Evolutionary conservation across 495 filamentous ascomycete species (phyloP).

Genomic region (Penicillium manginii): DNA sequence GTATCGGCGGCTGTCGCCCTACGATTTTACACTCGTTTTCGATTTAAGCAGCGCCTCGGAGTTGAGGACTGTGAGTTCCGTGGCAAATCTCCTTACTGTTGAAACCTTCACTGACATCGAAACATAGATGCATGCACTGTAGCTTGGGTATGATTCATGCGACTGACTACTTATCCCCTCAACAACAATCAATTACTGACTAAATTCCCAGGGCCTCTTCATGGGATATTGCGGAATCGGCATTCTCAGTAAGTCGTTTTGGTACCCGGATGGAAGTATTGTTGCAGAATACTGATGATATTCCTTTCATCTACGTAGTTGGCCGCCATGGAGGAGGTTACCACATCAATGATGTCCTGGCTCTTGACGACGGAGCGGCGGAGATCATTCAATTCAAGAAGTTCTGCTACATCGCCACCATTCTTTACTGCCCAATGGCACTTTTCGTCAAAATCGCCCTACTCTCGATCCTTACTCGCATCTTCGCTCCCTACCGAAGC

Average conservation of each 20-base stretch:
- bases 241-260: slow-evolving; percentile 38
- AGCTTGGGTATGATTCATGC: slow-evolving; percentile 37
- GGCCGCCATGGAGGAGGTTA: slow-evolving; percentile 44
- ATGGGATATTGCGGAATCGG: slow-evolving; percentile 43
- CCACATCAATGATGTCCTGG: slow-evolving; percentile 30
- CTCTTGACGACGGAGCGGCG: background rate
- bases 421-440: slow-evolving; percentile 54
- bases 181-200: slow-evolving; percentile 3
- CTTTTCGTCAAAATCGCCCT: slow-evolving; percentile 51
- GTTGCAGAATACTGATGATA: background rate
- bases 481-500: slow-evolving; percentile 47
- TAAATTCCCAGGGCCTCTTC: slow-evolving; percentile 28
- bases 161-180: background rate
- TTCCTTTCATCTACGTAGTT: slow-evolving; percentile 22
- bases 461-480: slow-evolving; percentile 50
- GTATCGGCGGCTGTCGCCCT: slow-evolving; percentile 40
- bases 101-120: slow-evolving; percentile 14
- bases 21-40: slow-evolving; percentile 41
- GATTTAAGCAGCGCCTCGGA: slow-evolving; percentile 38
- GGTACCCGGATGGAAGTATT: background rate
- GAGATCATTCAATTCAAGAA: slow-evolving; percentile 37
- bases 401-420: slow-evolving; percentile 46
- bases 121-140: slow-evolving; percentile 33
- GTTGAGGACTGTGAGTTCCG: slow-evolving; percentile 47
- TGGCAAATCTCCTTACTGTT: background rate